phyloP scores from a whole-genome alignment of 495 filamentous ascomycete genomes.

The Penicillium subrubescens region DNA sequence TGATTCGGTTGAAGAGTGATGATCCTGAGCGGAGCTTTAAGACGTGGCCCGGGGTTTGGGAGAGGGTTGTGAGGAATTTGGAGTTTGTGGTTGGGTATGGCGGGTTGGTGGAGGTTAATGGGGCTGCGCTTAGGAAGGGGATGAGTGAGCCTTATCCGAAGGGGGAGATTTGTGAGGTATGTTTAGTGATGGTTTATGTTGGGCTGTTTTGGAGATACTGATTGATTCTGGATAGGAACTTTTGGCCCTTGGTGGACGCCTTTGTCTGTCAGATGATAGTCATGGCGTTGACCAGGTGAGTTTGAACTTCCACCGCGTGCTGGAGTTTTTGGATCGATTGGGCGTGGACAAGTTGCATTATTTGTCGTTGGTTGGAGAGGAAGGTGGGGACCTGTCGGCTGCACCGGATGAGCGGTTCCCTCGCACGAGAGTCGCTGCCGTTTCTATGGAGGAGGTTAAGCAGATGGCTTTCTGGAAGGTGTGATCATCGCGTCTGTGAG shows the following conservation, averaged over 20 bases:
- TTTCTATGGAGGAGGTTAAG: slow-evolving; percentile 28
- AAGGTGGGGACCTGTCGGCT: slow-evolving; percentile 12
- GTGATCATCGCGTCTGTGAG: background rate
- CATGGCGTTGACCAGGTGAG: slow-evolving; percentile 82
- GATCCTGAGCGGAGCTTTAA: slow-evolving; percentile 61
- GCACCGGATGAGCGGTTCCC: slow-evolving; percentile 46
- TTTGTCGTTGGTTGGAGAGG: slow-evolving; percentile 34
- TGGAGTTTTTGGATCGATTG: slow-evolving; percentile 56
- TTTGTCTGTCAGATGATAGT: slow-evolving; percentile 90
- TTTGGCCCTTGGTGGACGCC: slow-evolving; percentile 66
- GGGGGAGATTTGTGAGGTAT: slow-evolving; percentile 73
- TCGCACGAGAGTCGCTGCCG: slow-evolving; percentile 33
- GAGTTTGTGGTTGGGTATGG: slow-evolving; percentile 68
- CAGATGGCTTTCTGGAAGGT: slow-evolving; percentile 27
- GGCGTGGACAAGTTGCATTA: slow-evolving; percentile 50
- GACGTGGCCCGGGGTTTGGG: slow-evolving; percentile 66
- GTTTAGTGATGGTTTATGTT: too few species aligned
- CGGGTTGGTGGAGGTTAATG: slow-evolving; percentile 87
- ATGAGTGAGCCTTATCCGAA: slow-evolving; percentile 88
- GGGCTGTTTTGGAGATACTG: too few species aligned
- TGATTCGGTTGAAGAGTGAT: slow-evolving; percentile 78
- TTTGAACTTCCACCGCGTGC: slow-evolving; percentile 62
- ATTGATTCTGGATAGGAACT: slow-evolving; percentile 50
- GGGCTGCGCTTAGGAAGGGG: slow-evolving; percentile 82
- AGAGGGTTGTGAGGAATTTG: slow-evolving; percentile 71